A percentile compares a stretch with the other conserved stretches of the same genome.
phyloP scores from a whole-genome alignment of 31 red algal genomes.

The Porphyra umbilicalis region DNA sequence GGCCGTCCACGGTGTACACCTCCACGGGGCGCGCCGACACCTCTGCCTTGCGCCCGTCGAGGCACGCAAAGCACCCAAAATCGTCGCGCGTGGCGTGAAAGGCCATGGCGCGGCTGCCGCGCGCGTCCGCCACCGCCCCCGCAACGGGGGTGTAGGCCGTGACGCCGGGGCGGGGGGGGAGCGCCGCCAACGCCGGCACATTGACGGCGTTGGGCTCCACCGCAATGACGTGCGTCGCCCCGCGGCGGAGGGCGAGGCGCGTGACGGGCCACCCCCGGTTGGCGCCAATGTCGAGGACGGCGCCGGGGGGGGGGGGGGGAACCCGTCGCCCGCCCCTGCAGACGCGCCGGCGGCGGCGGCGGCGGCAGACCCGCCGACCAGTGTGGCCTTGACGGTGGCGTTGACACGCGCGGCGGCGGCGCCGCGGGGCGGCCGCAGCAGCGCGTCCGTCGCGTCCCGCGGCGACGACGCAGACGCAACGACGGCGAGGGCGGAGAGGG shows the following conservation, averaged over 20 bases:
- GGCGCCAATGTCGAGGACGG: neutral
- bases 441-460: neutral
- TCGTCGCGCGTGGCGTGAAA: neutral
- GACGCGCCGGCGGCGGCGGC: neutral
- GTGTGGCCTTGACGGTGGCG: neutral
- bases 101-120: neutral
- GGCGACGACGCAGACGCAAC: neutral
- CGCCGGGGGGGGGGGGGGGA: neutral
- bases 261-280: neutral
- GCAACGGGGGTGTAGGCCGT: neutral
- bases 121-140: neutral
- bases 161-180: neutral
- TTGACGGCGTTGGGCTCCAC: neutral
- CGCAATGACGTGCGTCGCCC: neutral
- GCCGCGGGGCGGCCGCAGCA: neutral
- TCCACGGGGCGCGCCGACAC: neutral
- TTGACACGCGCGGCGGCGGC: neutral
- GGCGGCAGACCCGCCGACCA: neutral
- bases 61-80: neutral
- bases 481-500: neutral
- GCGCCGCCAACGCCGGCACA: neutral
- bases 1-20: neutral
- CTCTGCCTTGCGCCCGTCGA: neutral
- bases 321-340: no score
- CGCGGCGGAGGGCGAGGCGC: neutral